phyloP scores from a whole-genome alignment of 2,329 filamentous ascomycete genomes.

The Coniosporium tulheliwenetii region DNA sequence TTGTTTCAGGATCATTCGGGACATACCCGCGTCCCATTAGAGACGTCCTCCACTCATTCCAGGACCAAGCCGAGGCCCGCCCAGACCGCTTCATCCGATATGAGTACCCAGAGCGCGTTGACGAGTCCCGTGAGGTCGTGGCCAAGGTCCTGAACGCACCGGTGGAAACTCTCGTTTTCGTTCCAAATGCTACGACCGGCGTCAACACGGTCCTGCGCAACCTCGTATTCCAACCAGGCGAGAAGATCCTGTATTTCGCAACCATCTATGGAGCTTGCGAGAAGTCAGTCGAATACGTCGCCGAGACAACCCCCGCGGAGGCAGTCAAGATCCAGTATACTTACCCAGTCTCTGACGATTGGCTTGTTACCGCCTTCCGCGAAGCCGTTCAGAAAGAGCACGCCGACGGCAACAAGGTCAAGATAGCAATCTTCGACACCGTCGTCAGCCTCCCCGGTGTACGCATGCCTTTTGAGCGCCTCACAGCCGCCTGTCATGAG shows the following conservation, averaged over 20 bases:
- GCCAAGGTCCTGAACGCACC: slow-evolving; percentile 52
- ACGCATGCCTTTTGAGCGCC: slow-evolving; percentile 57
- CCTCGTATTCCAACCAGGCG: slow-evolving; percentile 49
- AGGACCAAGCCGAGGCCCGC: slow-evolving; percentile 47
- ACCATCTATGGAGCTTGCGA: slow-evolving; percentile 68
- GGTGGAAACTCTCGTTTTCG: slow-evolving; percentile 53
- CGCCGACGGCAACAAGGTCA: slow-evolving; percentile 43
- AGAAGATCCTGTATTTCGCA: slow-evolving; percentile 65
- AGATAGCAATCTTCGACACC: slow-evolving; percentile 62
- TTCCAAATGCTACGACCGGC: slow-evolving; percentile 66
- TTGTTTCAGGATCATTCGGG: slow-evolving; percentile 55
- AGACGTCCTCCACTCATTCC: slow-evolving; percentile 44
- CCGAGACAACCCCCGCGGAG: slow-evolving; percentile 45
- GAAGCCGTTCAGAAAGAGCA: slow-evolving; percentile 38
- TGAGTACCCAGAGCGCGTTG: slow-evolving; percentile 45
- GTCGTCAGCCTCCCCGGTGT: slow-evolving; percentile 68
- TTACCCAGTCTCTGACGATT: slow-evolving; percentile 57
- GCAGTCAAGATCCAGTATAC: slow-evolving; percentile 40
- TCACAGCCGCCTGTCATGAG: slow-evolving; percentile 49
- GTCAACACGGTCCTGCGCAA: slow-evolving; percentile 70
- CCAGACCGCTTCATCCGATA: slow-evolving; percentile 69
- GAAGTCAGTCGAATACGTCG: slow-evolving; percentile 55
- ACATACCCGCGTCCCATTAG: slow-evolving; percentile 51
- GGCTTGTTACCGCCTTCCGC: slow-evolving; percentile 46
- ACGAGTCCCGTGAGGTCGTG: slow-evolving; percentile 47